These are phyloP conservation scores for Erodium maritimum DNA, from an alignment of 345 rosid species.

Conservation along the genomic window DNA sequence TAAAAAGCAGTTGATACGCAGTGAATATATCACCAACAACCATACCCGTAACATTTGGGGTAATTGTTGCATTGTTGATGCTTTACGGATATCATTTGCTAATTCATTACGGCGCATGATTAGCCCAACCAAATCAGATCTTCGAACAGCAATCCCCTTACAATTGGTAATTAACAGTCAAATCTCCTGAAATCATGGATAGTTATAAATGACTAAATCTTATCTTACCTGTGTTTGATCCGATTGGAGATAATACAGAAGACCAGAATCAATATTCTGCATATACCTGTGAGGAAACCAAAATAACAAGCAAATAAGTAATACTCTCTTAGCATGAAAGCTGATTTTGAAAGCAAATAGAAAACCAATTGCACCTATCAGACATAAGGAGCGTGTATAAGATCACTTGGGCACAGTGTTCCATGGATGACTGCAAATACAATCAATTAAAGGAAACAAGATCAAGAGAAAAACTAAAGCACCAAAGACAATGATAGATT, in stretches of 20 bases:
- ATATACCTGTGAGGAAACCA: conserved; percentile 41
- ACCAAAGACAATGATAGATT: not conserved
- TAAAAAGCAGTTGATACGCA: not conserved
- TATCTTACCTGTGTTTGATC: conserved; percentile 68
- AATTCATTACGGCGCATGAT: conserved; percentile 95
- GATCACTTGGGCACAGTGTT: conserved; percentile 93
- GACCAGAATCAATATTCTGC: conserved; percentile 69
- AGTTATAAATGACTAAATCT: not conserved
- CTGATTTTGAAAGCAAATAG: conserved; percentile 3
- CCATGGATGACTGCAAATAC: conserved; percentile 66
- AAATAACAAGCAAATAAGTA: conserved; percentile 7
- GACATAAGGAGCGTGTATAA: conserved; percentile 96
- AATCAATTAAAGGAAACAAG: conserved; percentile 6
- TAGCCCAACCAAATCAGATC: conserved; percentile 83
- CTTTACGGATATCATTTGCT: conserved; percentile 68
- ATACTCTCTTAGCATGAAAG: conserved; percentile 2
- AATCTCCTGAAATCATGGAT: conserved; percentile 5
- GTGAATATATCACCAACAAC: conserved; percentile 5
- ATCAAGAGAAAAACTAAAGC: conserved; percentile 2
- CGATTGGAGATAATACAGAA: conserved; percentile 78
- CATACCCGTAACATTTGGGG: conserved; percentile 86
- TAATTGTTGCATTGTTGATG: conserved; percentile 53
- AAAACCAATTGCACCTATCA: conserved; percentile 48
- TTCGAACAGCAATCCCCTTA: conserved; percentile 63
- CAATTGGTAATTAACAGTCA: conserved; percentile 12